Conservation (phyloP, 78 protist species). For the Dictyostelium capitatum region DNA sequence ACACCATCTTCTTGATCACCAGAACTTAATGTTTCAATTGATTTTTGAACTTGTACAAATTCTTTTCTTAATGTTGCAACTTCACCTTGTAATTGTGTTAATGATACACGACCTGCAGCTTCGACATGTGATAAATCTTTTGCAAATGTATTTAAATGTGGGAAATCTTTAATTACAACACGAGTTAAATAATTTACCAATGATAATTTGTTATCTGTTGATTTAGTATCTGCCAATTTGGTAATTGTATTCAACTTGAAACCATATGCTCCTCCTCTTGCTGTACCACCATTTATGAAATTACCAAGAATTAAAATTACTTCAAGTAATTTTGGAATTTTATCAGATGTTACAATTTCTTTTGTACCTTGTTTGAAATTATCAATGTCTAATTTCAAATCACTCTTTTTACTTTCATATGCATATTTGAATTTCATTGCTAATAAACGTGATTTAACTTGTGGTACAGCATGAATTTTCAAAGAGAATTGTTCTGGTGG, state of each 20-base stretch:
- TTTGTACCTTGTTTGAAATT: slow-evolving; percentile 56
- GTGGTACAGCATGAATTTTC: slow-evolving; percentile 71
- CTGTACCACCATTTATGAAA: slow-evolving; percentile 85
- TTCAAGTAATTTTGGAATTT: slow-evolving; percentile 64
- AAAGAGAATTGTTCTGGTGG: slow-evolving; percentile 71
- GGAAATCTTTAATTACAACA: slow-evolving; percentile 69
- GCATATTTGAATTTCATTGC: slow-evolving; percentile 62
- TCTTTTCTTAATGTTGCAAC: slow-evolving; percentile 71
- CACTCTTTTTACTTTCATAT: slow-evolving; percentile 63
- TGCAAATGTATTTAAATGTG: slow-evolving; percentile 17
- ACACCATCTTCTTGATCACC: neutral
- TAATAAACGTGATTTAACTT: slow-evolving; percentile 53
- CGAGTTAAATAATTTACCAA: slow-evolving; percentile 56
- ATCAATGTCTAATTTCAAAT: slow-evolving; percentile 67
- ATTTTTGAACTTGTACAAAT: slow-evolving; percentile 50
- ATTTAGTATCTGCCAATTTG: slow-evolving; percentile 83
- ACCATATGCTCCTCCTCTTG: slow-evolving; percentile 80
- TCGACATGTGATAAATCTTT: slow-evolving; percentile 54
- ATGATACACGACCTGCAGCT: slow-evolving; percentile 47
- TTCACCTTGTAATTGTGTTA: slow-evolving; percentile 22
- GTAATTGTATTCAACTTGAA: slow-evolving; percentile 81
- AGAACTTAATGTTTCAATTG: slow-evolving; percentile 6
- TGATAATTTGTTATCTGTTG: slow-evolving; percentile 74
- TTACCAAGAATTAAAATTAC: slow-evolving; percentile 74
- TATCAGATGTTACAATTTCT: slow-evolving; percentile 4